Evolutionary conservation across 140 eudicot species (phyloP), one percentile per base, ranked within the genome.

Genomic region (Erigeron philadelphicus): DNA sequence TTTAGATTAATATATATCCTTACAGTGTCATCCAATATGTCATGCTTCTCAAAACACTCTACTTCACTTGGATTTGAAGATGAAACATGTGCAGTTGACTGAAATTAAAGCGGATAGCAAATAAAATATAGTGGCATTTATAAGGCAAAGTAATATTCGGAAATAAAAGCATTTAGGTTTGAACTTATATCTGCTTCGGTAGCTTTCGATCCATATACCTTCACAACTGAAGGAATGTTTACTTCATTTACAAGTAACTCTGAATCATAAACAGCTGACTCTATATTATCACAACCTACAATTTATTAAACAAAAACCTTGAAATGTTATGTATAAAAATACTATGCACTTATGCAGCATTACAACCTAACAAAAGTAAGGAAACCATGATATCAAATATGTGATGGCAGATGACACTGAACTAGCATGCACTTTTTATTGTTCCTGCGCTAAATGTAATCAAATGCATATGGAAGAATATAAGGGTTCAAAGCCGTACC

Each of bases 111-210:
- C 17, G 23, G 1, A 23, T 53, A 66, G 55, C 53, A 54, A 46
- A 9, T 65, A 19, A 9, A 56, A 56, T 38, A 16, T 2, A 25
- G 4, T 58, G 5, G 9, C 60, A 74, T 65, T 54, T 45, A 12
- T 44, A 16, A 46, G 15, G 50, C 31, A 66, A 44, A 7, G 23
- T 57, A 64, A 15, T 8, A 16, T 15, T 62, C 43, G 40, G 44
- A 43, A 49, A 44, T 25, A 12, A 8, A 56, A 49, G 18, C 59
- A 9, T 21, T 17, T 18, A 62, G 31, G 9, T 7, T 16, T 18
- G 40, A 18, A 31, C 58, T 11, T 67, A 75, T 88, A 88, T 75
- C 69, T 45, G 72, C 73, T 58, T 52, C 68, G 15, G 50, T 56
- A 0, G 15, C 55, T 76, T 40, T 71, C 68, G 3, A 38, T 44